Conservation (phyloP, 352 stramenopile genomes). For the Pseudoperonospora humuli region DNA sequence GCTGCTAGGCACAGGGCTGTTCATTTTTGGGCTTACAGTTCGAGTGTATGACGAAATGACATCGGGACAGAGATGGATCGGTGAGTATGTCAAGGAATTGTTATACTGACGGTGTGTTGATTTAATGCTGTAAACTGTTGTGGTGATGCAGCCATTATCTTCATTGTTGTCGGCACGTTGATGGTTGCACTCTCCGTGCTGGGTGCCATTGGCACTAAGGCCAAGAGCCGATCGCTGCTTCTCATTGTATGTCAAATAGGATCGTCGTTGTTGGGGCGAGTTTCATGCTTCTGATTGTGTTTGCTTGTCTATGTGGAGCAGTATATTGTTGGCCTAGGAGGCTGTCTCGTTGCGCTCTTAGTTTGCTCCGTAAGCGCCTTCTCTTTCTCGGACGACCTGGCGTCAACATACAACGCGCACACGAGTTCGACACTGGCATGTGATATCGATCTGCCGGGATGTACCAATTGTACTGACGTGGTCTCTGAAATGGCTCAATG, state of each 20-base stretch:
- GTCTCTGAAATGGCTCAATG: slow-evolving; percentile 24
- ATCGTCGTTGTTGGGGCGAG: neutral
- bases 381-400: slow-evolving; percentile 52
- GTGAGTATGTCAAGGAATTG: slow-evolving; percentile 10
- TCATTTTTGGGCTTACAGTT: slow-evolving; percentile 46
- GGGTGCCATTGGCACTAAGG: slow-evolving; percentile 53
- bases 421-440: slow-evolving; percentile 49
- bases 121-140: neutral
- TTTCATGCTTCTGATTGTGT: neutral
- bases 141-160: slow-evolving; percentile 40
- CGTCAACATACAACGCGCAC: slow-evolving; percentile 39
- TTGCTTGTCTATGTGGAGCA: slow-evolving; percentile 14
- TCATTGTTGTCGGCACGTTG: slow-evolving; percentile 62
- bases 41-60: slow-evolving; percentile 61
- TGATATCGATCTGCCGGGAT: slow-evolving; percentile 52
- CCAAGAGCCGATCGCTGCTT: slow-evolving; percentile 70
- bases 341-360: slow-evolving; percentile 51
- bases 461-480: slow-evolving; percentile 63
- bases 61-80: slow-evolving; percentile 68
- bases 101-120: neutral
- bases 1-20: slow-evolving; percentile 45
- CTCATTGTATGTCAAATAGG: slow-evolving; percentile 48
- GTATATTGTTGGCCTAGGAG: slow-evolving; percentile 66
- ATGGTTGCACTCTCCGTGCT: slow-evolving; percentile 57
- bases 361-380: slow-evolving; percentile 61